Base-by-base conservation (phyloP, 495 filamentous ascomycete genomes). In the Neurospora discreta region DNA sequence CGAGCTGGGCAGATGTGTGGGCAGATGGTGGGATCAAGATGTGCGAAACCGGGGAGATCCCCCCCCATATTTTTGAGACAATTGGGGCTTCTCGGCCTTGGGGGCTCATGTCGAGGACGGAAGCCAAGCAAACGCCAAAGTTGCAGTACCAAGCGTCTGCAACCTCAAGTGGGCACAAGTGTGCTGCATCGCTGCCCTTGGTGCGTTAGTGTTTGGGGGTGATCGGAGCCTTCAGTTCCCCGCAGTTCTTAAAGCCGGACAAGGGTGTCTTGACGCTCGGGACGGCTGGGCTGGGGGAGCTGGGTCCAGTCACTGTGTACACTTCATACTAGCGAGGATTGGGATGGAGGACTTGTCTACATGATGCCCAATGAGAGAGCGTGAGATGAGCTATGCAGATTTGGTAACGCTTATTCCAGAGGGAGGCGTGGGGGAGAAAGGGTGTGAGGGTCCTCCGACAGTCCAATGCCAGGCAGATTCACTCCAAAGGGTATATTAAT, bases 371-470 rank as follows among this genome's bases (percentile, higher is more conserved):
- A 79, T 77, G 72, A 42, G 72, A 42, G 72, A 72, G 68, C 40
- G 18, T 74, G 69, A 30, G 40, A 73, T 79, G 71, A 79, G 75
- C 74, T 79, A 75, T 79, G 65, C 43, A 40, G 44, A 79, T 79
- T 78, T 76, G 77, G 74, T 79, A 79, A 79, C 33, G 52, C 40
- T 38, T 72, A 18, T 67, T 70, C 26, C 18, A 65, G 33, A 68
- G 68, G 41, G 23, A 33, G 52, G 16, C 71, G 71, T 78, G 76
- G 78, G 76, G 77, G 71, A 3, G 2, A 16, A 41, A 67, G 33
- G 69, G 68, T 65, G 52, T 65, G 52, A 65, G 52, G 52, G 52
- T 10, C 46, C 13, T 58, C 52, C 3, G 15, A 60, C 13, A 65
- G 18, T 60, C 13, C 52, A 33, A 23, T 60, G 13, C 26, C 23